Conservation (phyloP, 306 rosid species). For the Parietaria judaica region DNA sequence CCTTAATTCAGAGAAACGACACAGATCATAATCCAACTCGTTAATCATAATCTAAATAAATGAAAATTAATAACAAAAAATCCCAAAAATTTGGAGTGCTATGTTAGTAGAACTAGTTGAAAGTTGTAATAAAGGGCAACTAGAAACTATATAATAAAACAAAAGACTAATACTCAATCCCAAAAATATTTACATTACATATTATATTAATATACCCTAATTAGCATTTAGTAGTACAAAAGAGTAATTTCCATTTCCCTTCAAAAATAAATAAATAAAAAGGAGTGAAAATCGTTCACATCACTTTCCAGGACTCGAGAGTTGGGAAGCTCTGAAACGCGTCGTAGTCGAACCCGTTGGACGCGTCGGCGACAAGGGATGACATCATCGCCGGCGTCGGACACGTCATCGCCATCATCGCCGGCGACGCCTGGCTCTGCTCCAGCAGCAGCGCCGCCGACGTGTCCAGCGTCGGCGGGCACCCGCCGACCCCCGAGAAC, state of each 20-base stretch:
- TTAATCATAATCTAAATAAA: too few relatives aligned
- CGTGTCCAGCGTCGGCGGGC: conserved; percentile 84
- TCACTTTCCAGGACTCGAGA: conserved; percentile 86
- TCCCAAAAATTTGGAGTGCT: too few relatives aligned
- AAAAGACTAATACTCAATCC: not conserved
- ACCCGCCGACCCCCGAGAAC: conserved; percentile 17
- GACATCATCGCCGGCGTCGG: conserved; percentile 14
- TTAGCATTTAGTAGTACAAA: conserved; percentile 3
- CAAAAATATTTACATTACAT: not conserved
- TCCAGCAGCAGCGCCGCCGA: conserved; percentile 68
- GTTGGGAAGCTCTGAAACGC: conserved; percentile 69
- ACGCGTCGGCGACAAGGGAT: conserved; percentile 6
- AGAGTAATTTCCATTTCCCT: not conserved
- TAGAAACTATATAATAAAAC: not conserved
- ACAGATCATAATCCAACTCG: too few relatives aligned
- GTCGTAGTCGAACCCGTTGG: conserved; percentile 52
- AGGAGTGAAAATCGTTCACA: conserved; percentile 24
- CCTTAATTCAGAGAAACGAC: too few relatives aligned
- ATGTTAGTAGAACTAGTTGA: too few relatives aligned
- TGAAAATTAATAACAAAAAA: too few relatives aligned
- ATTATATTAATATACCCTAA: not conserved
- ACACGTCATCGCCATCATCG: conserved; percentile 20
- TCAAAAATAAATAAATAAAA: not conserved
- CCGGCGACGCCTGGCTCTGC: conserved; percentile 15
- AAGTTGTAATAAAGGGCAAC: not conserved